phyloP scores from a whole-genome alignment of 352 stramenopile species.

The Blastocystis sp. region DNA sequence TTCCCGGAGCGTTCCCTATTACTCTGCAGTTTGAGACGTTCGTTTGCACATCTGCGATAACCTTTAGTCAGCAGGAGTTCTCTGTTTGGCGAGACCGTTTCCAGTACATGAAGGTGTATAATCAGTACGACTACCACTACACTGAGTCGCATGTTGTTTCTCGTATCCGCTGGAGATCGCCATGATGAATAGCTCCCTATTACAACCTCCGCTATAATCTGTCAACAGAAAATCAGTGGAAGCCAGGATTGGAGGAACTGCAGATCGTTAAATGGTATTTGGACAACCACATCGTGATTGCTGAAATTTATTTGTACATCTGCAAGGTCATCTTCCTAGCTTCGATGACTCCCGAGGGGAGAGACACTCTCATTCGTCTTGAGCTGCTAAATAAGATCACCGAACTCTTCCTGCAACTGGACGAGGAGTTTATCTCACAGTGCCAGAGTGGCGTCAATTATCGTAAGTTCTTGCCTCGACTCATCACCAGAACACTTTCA shows the following conservation, averaged over 20 bases:
- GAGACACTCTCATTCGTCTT: neutral
- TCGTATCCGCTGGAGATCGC: neutral
- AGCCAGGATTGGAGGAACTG: neutral
- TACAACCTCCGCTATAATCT: conserved; percentile 35
- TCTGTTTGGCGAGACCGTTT: neutral
- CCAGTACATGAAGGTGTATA: neutral
- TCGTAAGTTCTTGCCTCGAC: neutral
- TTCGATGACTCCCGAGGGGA: neutral
- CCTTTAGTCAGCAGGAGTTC: neutral
- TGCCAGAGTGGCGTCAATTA: neutral
- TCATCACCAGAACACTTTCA: neutral
- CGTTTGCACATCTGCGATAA: neutral
- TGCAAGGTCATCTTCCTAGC: neutral
- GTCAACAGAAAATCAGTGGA: neutral
- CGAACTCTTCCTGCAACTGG: neutral
- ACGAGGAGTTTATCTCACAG: neutral
- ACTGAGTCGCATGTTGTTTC: too few relatives aligned
- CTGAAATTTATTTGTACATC: conserved; percentile 39
- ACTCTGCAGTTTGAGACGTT: neutral
- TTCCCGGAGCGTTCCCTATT: neutral
- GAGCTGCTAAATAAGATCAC: neutral
- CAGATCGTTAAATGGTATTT: neutral
- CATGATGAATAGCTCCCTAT: neutral
- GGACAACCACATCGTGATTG: neutral
- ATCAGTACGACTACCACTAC: neutral